Base-by-base conservation (phyloP, 441 rosid species). In the California macrophylla region DNA sequence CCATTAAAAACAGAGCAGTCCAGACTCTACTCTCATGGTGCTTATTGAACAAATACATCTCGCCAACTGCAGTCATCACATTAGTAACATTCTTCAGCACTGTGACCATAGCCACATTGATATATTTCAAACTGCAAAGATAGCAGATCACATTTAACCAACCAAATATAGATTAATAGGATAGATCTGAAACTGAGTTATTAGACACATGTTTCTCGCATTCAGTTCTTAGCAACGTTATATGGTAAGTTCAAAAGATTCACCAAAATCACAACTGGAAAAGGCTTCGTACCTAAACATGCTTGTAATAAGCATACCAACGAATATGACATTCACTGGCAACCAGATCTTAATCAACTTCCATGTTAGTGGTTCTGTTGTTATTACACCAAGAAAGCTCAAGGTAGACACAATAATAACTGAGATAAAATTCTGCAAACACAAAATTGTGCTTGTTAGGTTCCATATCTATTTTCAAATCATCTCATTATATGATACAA, bases 21-120 rank as follows among this genome's bases (percentile, higher is more conserved):
- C 99, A 94, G 64, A 94, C 98, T 82, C 93, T 90, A 84, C 73
- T 86, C 63, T 90, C 98, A 71, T 94, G 99, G 73, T 87, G 87
- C 91, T 92, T 94, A 65, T 72, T 82, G 81, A 94, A 92, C 60
- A 94, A 79, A 80, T 94, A 94, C 99, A 94, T 94, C 80, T 94
- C 98, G 23, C 97, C 97, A 68, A 90, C 76, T 20, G 97, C 98
- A 52, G 99, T 92, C 66, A 94, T 92, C 70, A 94, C 98, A 73
- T 92, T 94, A 65, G 99, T 92, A 62, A 94, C 96, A 82, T 94
- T 94, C 92, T 94, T 94, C 83, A 94, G 81, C 70, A 92, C 94
- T 1, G 99, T 92, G 75, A 94, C 99, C 99, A 94, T 94, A 75
- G 99, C 99, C 9, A 90, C 97, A 77, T 92, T 94, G 68, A 94